Evolutionary conservation across 2,329 filamentous ascomycete species (phyloP), one percentile per base, ranked within the genome.

Genomic region (Apiospora phragmitis): DNA sequence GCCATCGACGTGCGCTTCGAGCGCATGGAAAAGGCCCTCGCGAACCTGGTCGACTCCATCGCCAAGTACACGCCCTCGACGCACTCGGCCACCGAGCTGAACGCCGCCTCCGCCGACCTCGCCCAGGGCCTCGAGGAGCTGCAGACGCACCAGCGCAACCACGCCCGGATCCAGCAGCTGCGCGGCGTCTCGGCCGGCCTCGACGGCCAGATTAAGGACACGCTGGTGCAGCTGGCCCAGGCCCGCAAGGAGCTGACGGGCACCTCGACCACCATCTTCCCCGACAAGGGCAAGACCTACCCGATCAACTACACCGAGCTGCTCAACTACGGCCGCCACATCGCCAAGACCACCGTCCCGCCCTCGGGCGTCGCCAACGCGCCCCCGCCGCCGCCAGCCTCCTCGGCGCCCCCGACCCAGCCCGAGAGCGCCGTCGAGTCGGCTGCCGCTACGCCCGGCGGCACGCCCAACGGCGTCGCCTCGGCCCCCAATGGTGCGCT

Each of bases 51-150:
- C 75, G 92, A 94, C 79, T 95, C 93, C 0, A 92, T 97, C 73
- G 87, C 93, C 7, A 93, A 94, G 74, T 95, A 95, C 82, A 94
- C 94, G 76, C 93, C 94, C 0, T 93, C 92, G 8, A 84, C 88
- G 5, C 81, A 85, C 45, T 89, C 91, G 35, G 92, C 92, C 7
- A 84, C 88, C 70, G 92, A 94, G 73, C 89, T 97, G 12, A 84
- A 92, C 24, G 84, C 86, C 9, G 93, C 93, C 32, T 93, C 97
- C 78, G 84, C 86, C 55, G 89, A 91, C 71, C 86, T 97, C 62
- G 87, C 85, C 75, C 83, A 86, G 73, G 90, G 92, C 5, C 84
- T 97, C 3, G 86, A 91, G 75, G 85, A 92, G 79, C 91, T 95
- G 24, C 87, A 93, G 79, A 85, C 79, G 6, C 94, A 97, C 80